phyloP scores from a whole-genome alignment of 805 yeast genomes.

The Zygotorulaspora danielsina region DNA sequence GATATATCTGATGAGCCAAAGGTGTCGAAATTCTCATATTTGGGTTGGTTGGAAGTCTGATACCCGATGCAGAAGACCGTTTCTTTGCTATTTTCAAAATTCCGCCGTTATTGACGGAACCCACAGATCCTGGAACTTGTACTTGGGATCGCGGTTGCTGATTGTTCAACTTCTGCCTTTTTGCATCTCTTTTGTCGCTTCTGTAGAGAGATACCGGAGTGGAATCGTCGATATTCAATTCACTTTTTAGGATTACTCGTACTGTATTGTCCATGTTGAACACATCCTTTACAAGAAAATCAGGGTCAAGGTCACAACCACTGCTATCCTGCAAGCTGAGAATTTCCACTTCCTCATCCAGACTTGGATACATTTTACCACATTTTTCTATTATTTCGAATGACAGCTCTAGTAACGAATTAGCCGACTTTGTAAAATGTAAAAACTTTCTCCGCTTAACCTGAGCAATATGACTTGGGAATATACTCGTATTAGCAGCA shows the following conservation, averaged over 20 bases:
- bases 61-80: constrained; percentile 17
- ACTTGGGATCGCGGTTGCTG: constrained; percentile 11
- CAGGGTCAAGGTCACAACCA: constrained; percentile 77
- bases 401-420: constrained; percentile 46
- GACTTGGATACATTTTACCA: constrained; percentile 57
- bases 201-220: constrained; percentile 26
- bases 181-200: constrained; percentile 12
- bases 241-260: constrained; percentile 43
- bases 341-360: constrained; percentile 49
- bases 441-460: constrained; percentile 49
- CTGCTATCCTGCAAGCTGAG: constrained; percentile 62
- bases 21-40: constrained; percentile 38
- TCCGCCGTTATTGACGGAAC: constrained; percentile 13
- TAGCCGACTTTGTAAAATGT: constrained; percentile 52
- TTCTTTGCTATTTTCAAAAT: constrained; percentile 25
- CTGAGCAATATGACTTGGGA: constrained; percentile 27
- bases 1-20: constrained; percentile 39
- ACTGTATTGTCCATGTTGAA: constrained; percentile 50
- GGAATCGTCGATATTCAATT: constrained; percentile 32
- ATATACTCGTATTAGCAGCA: constrained; percentile 35
- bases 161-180: constrained; percentile 25
- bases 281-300: constrained; percentile 59
- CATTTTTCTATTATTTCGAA: constrained; percentile 54
- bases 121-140: constrained; percentile 6
- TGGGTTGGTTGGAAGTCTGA: constrained; percentile 11